Evolutionary conservation across 1,284 basidiomycete species (phyloP), one percentile per base, ranked within the genome.

Genomic region (Cerioporus squamosus): DNA sequence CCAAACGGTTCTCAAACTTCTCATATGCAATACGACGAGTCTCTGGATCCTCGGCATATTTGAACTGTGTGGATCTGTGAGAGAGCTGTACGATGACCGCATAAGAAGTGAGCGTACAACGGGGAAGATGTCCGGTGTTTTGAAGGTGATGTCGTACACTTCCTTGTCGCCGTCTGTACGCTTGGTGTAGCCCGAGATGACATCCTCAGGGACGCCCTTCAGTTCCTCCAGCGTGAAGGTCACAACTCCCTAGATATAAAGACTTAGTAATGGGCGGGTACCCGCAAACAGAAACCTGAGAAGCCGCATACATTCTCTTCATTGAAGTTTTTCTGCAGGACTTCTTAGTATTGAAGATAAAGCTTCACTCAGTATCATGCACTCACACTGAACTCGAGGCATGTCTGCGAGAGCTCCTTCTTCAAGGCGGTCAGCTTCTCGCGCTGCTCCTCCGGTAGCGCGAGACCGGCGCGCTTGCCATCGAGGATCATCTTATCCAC

Each of bases 401-500:
- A 91, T 22, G 81, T 79, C 64, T 87, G 81, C 14, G 86, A 88
- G 2, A 94, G 77, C 62, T 90, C 84, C 67, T 90, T 90, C 77
- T 87, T 84, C 43, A 90, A 74, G 44, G 60, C 72, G 60, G 76
- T 87, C 59, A 93, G 71, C 64, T 81, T 76, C 20, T 78, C 78
- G 43, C 87, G 76, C 63, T 90, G 79, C 56, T 81, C 78, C 46
- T 88, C 85, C 0, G 88, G 81, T 6, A 94, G 76, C n/a, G 81
- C 87, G 47, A 94, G 77, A 51, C 92, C 92, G 45, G 87, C 84
- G 14, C 92, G 81, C 64, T 82, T 90, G 12, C 92, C 89, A 59
- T 92, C 90, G 57, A 90, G 76, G 44, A 94, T 48, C 83, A 90
- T 83, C 73, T 91, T 90, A 36, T 93, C 89, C 8, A 93, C 80